Evolutionary conservation across 1,284 basidiomycete genomes (phyloP), one percentile per base, ranked within the genome.

Genomic region (Coriolopsis trogii): DNA sequence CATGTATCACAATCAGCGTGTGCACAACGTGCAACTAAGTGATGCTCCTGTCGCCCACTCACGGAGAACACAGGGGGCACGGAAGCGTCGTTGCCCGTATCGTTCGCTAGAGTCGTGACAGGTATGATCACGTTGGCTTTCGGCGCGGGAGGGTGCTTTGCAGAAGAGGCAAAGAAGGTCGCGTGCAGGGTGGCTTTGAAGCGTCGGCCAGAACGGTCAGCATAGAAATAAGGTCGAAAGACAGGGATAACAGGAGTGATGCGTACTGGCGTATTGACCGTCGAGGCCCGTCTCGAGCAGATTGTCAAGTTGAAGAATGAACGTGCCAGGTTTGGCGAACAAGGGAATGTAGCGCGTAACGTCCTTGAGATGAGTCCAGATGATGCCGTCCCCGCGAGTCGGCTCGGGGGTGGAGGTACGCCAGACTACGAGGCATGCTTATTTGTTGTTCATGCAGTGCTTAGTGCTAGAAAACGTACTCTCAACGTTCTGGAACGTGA

Each of bases 331-430:
- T 53, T 82, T 76, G 1, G 80, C 73, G 63, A 90, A 91, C 25
- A 90, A 74, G 3, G 86, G 87, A 5, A 77, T 80, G 56, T 85
- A 91, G 30, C 81, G 80, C 9, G 87, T 87, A 23, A 85, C 86
- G 59, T 91, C 89, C 63, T 91, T 91, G 61, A 81, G 67, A 60
- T 87, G 84, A 0, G 87, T 89, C 89, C 88, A 91, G 44, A 89
- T 82, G 55, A 91, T 89, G 3, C 89, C 89, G 43, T 81, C 76
- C 1, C 77, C 80, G 12, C 62, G 54, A 0, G 83, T 86, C 1
- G 89, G 89, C 63, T 91, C 89, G 0, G 89, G 85, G 13, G 89
- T 91, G 0, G 87, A 89, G 18, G 86, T 90, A 30, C 89, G 76
- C 89, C 89, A 90, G 44, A 91, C 86, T 74, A 41, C 37, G 5